A percentile compares a stretch with the other conserved stretches of the same genome.
Evolutionary conservation across 331 rosid species (phyloP).

Genomic region (Rosa hybrid): DNA sequence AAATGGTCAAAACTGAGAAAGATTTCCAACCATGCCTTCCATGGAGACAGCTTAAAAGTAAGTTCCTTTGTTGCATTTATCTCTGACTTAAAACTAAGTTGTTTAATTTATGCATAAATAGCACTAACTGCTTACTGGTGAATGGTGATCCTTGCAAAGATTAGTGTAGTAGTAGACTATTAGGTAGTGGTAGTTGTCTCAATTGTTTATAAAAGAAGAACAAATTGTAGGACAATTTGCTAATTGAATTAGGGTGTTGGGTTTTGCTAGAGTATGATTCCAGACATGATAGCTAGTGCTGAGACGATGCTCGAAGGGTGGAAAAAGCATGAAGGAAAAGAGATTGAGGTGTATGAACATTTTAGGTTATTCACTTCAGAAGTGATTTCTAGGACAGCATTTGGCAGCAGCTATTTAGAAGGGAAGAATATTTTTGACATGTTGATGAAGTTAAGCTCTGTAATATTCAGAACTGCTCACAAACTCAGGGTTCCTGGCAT

Average conservation of each 20-base stretch:
- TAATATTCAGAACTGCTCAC: background rate
- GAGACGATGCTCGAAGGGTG: slow-evolving; percentile 14
- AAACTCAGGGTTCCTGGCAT: slow-evolving; percentile 1
- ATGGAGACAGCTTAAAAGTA: slow-evolving; percentile 14
- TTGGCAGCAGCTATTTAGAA: slow-evolving; percentile 31
- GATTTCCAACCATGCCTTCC: background rate
- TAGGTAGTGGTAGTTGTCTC: background rate
- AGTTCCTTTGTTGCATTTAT: background rate
- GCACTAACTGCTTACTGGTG: background rate
- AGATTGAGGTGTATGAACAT: slow-evolving; percentile 10
- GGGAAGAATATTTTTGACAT: slow-evolving; percentile 11
- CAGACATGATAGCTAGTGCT: slow-evolving; percentile 9
- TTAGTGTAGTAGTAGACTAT: background rate
- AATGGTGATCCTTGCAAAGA: background rate
- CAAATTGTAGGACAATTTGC: background rate
- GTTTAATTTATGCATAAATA: background rate
- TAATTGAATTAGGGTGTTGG: background rate
- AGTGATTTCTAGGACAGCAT: slow-evolving; percentile 34
- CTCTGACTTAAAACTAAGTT: background rate
- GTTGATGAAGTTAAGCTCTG: background rate
- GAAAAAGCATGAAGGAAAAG: slow-evolving; percentile 5
- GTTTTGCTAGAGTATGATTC: background rate
- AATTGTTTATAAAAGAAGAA: background rate
- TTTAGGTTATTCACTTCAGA: slow-evolving; percentile 15
- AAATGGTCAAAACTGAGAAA: slow-evolving; percentile 21